Evolutionary conservation across 768 basidiomycete species (phyloP).

Genomic region (Kwoniella shandongensis): DNA sequence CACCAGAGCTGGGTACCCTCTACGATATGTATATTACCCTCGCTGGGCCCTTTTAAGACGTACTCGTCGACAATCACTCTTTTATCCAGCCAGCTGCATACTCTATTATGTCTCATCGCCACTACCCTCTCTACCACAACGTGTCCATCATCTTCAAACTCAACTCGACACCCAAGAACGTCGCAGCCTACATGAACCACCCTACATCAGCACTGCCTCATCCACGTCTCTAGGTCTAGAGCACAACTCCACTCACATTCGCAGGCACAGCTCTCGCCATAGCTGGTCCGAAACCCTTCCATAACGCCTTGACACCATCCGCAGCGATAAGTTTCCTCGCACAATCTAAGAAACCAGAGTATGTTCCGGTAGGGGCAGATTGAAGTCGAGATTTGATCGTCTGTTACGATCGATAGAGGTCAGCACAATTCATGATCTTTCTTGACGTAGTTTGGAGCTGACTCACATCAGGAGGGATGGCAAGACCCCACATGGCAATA

Average conservation of each 20-base stretch:
- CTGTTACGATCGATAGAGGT: slow-evolving; percentile 55
- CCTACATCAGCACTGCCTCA: neutral
- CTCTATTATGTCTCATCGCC: neutral
- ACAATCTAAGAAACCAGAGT: slow-evolving; percentile 90
- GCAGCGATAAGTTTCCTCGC: slow-evolving; percentile 83
- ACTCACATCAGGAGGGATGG: slow-evolving; percentile 92
- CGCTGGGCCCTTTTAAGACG: no score
- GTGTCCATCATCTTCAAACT: slow-evolving; percentile 79
- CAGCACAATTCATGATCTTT: neutral
- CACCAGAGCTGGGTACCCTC: no score
- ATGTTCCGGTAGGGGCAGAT: slow-evolving; percentile 96
- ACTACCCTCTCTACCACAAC: slow-evolving; percentile 54
- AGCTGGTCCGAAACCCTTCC: slow-evolving; percentile 97
- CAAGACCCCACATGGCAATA: slow-evolving; percentile 96
- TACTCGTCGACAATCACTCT: neutral
- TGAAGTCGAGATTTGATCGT: slow-evolving; percentile 94
- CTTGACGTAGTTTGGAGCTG: neutral
- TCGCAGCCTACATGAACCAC: slow-evolving; percentile 29
- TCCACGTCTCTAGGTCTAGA: slow-evolving; percentile 56
- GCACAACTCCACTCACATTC: slow-evolving; percentile 69
- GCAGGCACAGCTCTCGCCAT: slow-evolving; percentile 95
- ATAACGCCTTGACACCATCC: slow-evolving; percentile 81
- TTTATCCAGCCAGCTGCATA: no score
- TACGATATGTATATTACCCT: no score
- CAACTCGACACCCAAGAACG: slow-evolving; percentile 78